Evolutionary conservation across 352 stramenopile genomes (phyloP).

Genomic region (Pilasporangium apinafurcum): DNA sequence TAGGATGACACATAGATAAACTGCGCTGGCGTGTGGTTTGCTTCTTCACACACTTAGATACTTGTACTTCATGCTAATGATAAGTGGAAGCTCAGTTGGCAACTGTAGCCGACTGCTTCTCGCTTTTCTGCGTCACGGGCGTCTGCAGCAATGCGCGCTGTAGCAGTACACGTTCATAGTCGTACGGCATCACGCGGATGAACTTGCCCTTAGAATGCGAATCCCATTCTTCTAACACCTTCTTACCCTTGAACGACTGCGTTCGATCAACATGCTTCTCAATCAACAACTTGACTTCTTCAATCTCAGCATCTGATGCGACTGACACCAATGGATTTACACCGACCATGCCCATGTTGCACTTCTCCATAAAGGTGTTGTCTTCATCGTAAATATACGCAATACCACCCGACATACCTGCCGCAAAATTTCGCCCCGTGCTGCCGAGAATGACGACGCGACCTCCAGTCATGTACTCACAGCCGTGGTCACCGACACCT

Average conservation of each 20-base stretch:
- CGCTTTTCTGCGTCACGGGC: too few relatives aligned
- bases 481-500: slow-evolving; percentile 94
- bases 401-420: slow-evolving; percentile 95
- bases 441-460: slow-evolving; percentile 89
- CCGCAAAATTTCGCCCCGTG: slow-evolving; percentile 95
- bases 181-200: slow-evolving; percentile 58
- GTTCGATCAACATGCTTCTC: slow-evolving; percentile 88
- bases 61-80: too few relatives aligned
- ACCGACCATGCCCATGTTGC: slow-evolving; percentile 95
- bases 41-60: too few relatives aligned
- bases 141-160: slow-evolving; percentile 24
- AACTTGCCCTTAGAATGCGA: slow-evolving; percentile 31
- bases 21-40: too few relatives aligned
- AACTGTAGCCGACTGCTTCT: too few relatives aligned
- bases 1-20: too few relatives aligned
- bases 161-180: slow-evolving; percentile 61
- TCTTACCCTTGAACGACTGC: slow-evolving; percentile 73
- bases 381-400: slow-evolving; percentile 96
- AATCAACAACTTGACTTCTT: slow-evolving; percentile 84
- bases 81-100: too few relatives aligned
- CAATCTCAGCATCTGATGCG: slow-evolving; percentile 65
- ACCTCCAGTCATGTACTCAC: slow-evolving; percentile 98
- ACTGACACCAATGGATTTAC: slow-evolving; percentile 55
- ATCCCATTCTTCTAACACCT: slow-evolving; percentile 91
- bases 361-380: slow-evolving; percentile 87